Evolutionary conservation across 1,139 yeast genomes (phyloP).

Genomic region (Eremothecium gossypii): DNA sequence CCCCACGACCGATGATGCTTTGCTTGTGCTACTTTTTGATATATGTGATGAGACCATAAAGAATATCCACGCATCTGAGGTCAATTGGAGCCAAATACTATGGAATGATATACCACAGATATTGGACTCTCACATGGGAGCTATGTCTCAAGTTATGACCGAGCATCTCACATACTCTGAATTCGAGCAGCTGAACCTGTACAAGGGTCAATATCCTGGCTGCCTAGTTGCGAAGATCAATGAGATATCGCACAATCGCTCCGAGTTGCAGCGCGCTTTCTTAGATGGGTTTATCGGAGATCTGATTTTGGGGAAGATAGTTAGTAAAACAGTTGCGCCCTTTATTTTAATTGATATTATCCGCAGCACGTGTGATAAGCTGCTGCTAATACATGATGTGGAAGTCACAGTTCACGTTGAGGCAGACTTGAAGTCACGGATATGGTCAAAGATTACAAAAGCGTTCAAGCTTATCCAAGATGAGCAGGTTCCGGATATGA

Average conservation of each 20-base stretch:
- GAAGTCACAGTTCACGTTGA: background rate
- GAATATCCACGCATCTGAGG: constrained; percentile 4
- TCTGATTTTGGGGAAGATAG: constrained; percentile 18
- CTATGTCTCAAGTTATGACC: constrained; percentile 8
- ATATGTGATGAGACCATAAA: constrained; percentile 11
- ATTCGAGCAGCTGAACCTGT: constrained; percentile 12
- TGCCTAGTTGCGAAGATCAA: constrained; percentile 12
- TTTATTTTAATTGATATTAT: constrained; percentile 17
- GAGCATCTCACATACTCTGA: constrained; percentile 8
- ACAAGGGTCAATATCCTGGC: constrained; percentile 13
- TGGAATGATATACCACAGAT: constrained; percentile 22
- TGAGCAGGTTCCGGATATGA: background rate
- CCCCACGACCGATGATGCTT: constrained; percentile 18
- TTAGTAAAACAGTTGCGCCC: constrained; percentile 22
- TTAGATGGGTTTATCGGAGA: constrained; percentile 15
- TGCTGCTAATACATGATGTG: background rate
- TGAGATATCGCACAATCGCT: constrained; percentile 3
- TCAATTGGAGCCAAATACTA: constrained; percentile 14
- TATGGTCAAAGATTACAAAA: background rate
- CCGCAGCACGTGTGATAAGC: constrained; percentile 10
- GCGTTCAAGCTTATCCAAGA: background rate
- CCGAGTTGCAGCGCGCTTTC: constrained; percentile 8
- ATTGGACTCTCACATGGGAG: constrained; percentile 16
- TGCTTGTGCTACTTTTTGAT: constrained; percentile 14
- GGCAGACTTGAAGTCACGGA: too few relatives aligned